phyloP scores from a whole-genome alignment of 306 rosid species.

The Spatholobus suberectus region DNA sequence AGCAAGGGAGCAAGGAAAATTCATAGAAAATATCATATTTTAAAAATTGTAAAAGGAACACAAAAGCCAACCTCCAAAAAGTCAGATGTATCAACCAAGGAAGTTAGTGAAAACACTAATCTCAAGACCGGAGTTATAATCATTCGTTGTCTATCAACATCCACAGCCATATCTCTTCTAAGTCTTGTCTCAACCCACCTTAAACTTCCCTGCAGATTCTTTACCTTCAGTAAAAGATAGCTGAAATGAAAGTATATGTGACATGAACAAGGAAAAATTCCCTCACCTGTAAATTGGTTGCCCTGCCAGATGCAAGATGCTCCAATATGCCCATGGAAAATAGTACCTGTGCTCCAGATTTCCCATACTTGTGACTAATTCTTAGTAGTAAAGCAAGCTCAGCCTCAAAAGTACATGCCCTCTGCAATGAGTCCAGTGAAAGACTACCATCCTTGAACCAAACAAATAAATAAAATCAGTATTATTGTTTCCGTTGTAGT shows the following conservation, averaged over 20 bases:
- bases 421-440: constrained; percentile 80
- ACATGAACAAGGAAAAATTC: constrained; percentile 21
- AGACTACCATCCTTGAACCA: constrained; percentile 76
- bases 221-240: constrained; percentile 35
- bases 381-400: constrained; percentile 84
- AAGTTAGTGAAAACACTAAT: constrained; percentile 82
- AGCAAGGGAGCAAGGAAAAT: constrained; percentile 14
- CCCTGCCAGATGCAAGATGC: constrained; percentile 84
- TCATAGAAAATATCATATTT: not conserved
- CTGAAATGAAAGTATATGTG: constrained; percentile 1
- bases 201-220: constrained; percentile 71
- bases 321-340: constrained; percentile 86
- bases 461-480: constrained; percentile 7
- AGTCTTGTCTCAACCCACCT: constrained; percentile 68
- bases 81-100: constrained; percentile 82
- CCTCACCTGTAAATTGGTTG: constrained; percentile 66
- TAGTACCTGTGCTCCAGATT: constrained; percentile 90
- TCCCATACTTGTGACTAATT: constrained; percentile 88
- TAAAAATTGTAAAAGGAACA: not conserved
- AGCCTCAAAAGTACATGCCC: constrained; percentile 87
- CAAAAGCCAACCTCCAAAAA: constrained; percentile 80
- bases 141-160: constrained; percentile 76
- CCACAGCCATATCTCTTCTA: constrained; percentile 67
- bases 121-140: constrained; percentile 76
- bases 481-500: not conserved